phyloP scores from a whole-genome alignment of 768 basidiomycete species.

The Collybiopsis confluens region DNA sequence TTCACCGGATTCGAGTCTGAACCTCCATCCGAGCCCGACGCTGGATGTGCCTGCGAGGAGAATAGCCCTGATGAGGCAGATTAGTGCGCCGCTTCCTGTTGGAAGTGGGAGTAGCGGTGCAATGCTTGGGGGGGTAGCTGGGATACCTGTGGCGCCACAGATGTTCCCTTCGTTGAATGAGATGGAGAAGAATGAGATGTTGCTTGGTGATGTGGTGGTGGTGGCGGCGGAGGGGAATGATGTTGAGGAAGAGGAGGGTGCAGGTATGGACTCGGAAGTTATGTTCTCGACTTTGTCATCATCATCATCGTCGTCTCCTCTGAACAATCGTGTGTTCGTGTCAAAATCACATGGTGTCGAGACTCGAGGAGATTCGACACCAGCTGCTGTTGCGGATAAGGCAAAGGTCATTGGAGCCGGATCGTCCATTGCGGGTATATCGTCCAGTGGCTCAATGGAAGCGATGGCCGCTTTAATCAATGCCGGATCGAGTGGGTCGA shows the following conservation, averaged over 20 bases:
- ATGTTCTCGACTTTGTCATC: background rate
- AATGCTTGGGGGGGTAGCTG: background rate
- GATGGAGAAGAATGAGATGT: background rate
- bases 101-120: constrained; percentile 6
- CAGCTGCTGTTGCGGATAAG: too few relatives aligned
- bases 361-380: too few relatives aligned
- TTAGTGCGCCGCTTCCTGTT: constrained; percentile 41
- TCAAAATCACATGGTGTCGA: too few relatives aligned
- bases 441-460: background rate
- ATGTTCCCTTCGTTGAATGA: constrained; percentile 1
- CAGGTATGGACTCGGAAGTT: background rate
- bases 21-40: constrained; percentile 6
- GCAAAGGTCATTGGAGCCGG: background rate
- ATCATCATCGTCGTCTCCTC: background rate
- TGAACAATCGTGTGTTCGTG: too few relatives aligned
- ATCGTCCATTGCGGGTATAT: background rate
- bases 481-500: constrained; percentile 15
- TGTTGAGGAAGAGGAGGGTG: background rate
- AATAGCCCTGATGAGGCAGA: constrained; percentile 40
- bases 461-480: background rate
- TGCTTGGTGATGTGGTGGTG: background rate
- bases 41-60: constrained; percentile 28
- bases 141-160: constrained; percentile 2
- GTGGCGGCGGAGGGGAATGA: background rate
- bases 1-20: background rate